Conservation (phyloP, 1,284 basidiomycete species). For the Trametes hirsuta region DNA sequence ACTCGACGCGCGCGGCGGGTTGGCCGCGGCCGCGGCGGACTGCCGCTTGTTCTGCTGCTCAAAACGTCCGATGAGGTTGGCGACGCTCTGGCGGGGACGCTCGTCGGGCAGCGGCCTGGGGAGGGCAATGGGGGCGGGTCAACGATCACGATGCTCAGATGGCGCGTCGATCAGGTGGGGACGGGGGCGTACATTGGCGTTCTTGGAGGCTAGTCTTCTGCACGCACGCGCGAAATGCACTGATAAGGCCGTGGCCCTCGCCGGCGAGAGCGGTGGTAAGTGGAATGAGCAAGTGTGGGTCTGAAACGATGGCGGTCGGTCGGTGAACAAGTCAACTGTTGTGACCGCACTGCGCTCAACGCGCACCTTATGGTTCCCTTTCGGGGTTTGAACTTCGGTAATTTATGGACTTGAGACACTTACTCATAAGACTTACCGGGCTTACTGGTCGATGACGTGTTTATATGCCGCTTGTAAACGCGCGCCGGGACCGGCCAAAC, state of each 20-base stretch:
- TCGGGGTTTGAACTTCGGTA: conserved; percentile 19
- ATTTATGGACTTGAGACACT: too few species aligned
- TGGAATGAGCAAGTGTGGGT: conserved; percentile 16
- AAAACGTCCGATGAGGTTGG: conserved; percentile 82
- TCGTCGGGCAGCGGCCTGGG: conserved; percentile 81
- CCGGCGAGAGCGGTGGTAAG: conserved; percentile 30
- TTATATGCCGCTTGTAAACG: too few species aligned
- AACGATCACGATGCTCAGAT: conserved; percentile 25
- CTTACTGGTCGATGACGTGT: too few species aligned
- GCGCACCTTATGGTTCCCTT: background rate
- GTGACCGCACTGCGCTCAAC: conserved; percentile 10
- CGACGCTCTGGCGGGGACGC: conserved; percentile 77
- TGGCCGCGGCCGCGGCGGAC: conserved; percentile 38
- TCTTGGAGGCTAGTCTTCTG: conserved; percentile 14
- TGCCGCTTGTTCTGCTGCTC: conserved; percentile 75
- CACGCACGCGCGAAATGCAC: conserved; percentile 23
- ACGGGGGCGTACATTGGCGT: conserved; percentile 27
- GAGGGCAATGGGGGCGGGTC: conserved; percentile 2
- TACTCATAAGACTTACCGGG: too few species aligned
- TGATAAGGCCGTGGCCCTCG: conserved; percentile 27
- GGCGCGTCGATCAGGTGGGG: conserved; percentile 17
- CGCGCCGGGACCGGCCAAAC: too few species aligned
- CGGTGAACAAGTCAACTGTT: conserved; percentile 24
- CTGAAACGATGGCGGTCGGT: conserved; percentile 23
- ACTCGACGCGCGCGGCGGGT: conserved; percentile 59